These are phyloP conservation scores for Nicotiana obtusifolia DNA, from an alignment of 257 asterid genomes.

Conservation along the genomic window DNA sequence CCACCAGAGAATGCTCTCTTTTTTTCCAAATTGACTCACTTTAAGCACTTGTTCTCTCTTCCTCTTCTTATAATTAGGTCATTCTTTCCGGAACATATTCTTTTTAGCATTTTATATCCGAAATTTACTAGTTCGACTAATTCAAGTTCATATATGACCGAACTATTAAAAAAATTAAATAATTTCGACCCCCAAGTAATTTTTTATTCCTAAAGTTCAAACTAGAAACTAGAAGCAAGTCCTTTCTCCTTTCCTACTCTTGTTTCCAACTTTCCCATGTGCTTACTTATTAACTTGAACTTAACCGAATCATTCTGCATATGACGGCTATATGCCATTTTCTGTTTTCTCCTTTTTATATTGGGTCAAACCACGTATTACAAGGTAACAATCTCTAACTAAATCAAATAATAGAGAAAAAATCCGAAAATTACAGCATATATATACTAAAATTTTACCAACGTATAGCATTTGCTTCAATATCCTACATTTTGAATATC, in stretches of 20 bases:
- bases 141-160: neutral
- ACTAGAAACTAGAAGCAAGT: too few species aligned
- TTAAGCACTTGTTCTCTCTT: neutral
- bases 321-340: conserved; percentile 10
- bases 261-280: conserved; percentile 2
- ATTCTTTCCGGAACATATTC: neutral
- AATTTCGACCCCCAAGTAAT: too few species aligned
- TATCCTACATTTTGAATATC: too few species aligned
- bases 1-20: conserved; percentile 10
- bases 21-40: neutral
- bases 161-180: too few species aligned
- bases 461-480: too few species aligned
- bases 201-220: too few species aligned
- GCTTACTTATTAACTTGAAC: neutral
- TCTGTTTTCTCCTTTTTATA: neutral
- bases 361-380: neutral
- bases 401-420: neutral
- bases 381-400: neutral
- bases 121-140: neutral
- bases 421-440: neutral
- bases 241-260: neutral
- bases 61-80: neutral
- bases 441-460: too few species aligned
- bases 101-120: rapidly evolving
- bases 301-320: conserved; percentile 5